phyloP scores from a whole-genome alignment of 768 basidiomycete genomes.

The Boletus reticulatus region DNA sequence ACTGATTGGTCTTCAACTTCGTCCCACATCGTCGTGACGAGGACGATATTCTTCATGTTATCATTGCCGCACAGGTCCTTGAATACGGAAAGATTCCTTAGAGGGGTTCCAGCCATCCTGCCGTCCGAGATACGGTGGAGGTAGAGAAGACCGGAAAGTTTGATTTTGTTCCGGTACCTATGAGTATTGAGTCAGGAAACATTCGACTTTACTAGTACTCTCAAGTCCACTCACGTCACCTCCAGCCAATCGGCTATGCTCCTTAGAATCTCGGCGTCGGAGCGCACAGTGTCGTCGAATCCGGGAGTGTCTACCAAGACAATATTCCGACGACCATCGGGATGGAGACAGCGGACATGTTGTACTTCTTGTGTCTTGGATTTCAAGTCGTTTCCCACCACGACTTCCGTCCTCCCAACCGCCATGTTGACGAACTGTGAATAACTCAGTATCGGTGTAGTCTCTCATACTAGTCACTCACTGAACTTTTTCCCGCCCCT shows the following conservation, averaged over 20 bases:
- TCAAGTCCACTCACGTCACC: slow-evolving; percentile 7
- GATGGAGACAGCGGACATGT: slow-evolving; percentile 11
- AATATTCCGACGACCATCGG: slow-evolving; percentile 11
- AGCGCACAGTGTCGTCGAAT: slow-evolving; percentile 13
- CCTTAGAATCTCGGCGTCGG: slow-evolving; percentile 8
- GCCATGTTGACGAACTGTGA: slow-evolving; percentile 14
- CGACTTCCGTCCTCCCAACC: background rate
- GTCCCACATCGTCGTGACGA: slow-evolving; percentile 19
- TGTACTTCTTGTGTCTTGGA: slow-evolving; percentile 10
- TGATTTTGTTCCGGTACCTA: too few species aligned
- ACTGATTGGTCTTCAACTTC: too few species aligned
- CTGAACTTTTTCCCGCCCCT: slow-evolving; percentile 18
- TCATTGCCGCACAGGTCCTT: slow-evolving; percentile 11
- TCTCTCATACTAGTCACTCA: background rate
- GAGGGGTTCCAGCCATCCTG: slow-evolving; percentile 6
- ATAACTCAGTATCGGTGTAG: background rate
- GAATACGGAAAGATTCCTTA: background rate
- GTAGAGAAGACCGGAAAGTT: too few species aligned
- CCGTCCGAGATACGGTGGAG: too few species aligned
- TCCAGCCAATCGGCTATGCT: slow-evolving; percentile 15
- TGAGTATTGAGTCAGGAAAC: background rate
- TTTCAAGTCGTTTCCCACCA: background rate
- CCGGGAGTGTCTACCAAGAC: slow-evolving; percentile 19
- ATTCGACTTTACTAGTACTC: background rate
- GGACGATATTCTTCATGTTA: slow-evolving; percentile 13